phyloP scores from a whole-genome alignment of 192 early-diverging fungal genomes.

The Fimicolochytrium jonesii region DNA sequence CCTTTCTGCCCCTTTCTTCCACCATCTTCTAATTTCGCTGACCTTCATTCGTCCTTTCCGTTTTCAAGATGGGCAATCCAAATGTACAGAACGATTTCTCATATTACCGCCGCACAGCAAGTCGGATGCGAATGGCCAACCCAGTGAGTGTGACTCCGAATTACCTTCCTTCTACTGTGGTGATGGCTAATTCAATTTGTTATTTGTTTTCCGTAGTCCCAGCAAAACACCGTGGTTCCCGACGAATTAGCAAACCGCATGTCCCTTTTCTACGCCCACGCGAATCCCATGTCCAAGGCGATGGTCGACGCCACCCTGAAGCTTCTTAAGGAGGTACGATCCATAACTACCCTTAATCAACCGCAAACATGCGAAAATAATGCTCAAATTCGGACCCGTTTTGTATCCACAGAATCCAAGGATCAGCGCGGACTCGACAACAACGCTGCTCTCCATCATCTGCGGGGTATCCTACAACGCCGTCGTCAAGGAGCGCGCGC shows the following conservation, averaged over 20 bases:
- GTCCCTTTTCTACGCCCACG: conserved; percentile 95
- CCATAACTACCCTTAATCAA: too few species aligned
- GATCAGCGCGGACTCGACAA: conserved; percentile 9
- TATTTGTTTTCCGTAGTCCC: conserved; percentile 1
- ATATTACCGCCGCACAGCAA: conserved; percentile 88
- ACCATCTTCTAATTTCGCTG: too few species aligned
- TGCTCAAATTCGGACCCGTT: background rate
- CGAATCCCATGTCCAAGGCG: conserved; percentile 86
- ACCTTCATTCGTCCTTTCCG: too few species aligned
- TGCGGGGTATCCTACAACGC: conserved; percentile 74
- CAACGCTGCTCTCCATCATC: conserved; percentile 72
- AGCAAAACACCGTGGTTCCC: conserved; percentile 29
- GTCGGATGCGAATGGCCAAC: conserved; percentile 69
- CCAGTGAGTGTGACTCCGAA: background rate
- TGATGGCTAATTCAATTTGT: too few species aligned
- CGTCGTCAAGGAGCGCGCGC: conserved; percentile 62
- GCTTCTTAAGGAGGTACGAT: conserved; percentile 58
- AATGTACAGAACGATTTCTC: conserved; percentile 97
- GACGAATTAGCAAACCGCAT: conserved; percentile 90
- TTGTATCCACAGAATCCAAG: conserved; percentile 5
- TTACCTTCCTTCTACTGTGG: too few species aligned
- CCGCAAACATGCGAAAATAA: too few species aligned
- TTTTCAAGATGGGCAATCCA: conserved; percentile 69
- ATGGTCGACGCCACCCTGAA: conserved; percentile 77
- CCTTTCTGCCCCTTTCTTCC: too few species aligned